Percentiles rank a stretch among this genome's conserved stretches.
Evolutionary conservation across 2,329 filamentous ascomycete genomes (phyloP).

Genomic region (Seiridium unicorne): DNA sequence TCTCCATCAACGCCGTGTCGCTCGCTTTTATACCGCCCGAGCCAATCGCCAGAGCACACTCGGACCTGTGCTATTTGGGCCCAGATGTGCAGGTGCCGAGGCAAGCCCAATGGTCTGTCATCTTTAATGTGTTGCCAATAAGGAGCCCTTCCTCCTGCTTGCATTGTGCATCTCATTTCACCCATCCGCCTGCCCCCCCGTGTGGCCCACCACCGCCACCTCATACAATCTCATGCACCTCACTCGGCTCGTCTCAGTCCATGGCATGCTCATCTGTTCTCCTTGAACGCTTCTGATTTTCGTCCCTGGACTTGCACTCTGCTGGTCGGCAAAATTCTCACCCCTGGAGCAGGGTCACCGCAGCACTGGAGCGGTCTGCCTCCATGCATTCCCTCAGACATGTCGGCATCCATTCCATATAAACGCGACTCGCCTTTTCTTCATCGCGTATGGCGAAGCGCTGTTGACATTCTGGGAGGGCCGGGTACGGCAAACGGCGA

Average conservation of each 20-base stretch:
- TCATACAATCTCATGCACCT: too few species aligned
- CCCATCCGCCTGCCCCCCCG: too few species aligned
- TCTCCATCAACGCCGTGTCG: neutral
- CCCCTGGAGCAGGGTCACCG: too few species aligned
- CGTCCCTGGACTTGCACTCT: slow-evolving; percentile 1
- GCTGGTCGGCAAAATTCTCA: neutral
- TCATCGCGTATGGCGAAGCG: slow-evolving; percentile 52
- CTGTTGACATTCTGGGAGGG: slow-evolving; percentile 47
- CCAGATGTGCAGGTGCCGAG: too few species aligned
- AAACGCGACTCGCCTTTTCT: slow-evolving; percentile 52
- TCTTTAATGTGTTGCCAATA: too few species aligned
- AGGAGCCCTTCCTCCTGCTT: too few species aligned
- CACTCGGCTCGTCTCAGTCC: too few species aligned
- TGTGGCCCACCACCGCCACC: too few species aligned
- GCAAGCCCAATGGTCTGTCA: too few species aligned
- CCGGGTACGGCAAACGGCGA: slow-evolving; percentile 36
- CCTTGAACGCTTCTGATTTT: neutral
- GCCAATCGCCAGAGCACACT: neutral
- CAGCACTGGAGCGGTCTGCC: slow-evolving; percentile 16
- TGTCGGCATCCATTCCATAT: slow-evolving; percentile 46
- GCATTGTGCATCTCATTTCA: too few species aligned
- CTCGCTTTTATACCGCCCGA: neutral
- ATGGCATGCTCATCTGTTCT: too few species aligned
- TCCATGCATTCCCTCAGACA: slow-evolving; percentile 37
- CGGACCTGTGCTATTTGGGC: too few species aligned